These are phyloP conservation scores for Parietichytrium sp. DNA, from an alignment of 108 stramenopile genomes.

Conservation along the genomic window DNA sequence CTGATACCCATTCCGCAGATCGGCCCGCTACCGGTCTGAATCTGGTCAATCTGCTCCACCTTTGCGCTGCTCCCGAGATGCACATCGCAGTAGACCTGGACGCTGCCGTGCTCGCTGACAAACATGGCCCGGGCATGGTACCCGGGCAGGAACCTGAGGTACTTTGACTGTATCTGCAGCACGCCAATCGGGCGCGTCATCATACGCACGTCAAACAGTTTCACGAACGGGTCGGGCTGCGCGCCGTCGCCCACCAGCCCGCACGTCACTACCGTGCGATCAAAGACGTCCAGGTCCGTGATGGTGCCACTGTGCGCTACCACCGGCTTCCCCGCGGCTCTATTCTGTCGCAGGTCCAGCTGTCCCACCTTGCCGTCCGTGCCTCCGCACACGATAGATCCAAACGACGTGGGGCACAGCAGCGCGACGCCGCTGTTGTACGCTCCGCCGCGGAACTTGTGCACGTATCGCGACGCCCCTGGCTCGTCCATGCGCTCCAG, in stretches of 20 bases:
- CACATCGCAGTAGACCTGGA: not conserved
- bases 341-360: not conserved
- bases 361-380: not conserved
- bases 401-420: not conserved
- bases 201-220: constrained; percentile 32
- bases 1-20: not conserved
- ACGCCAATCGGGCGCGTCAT: not conserved
- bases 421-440: constrained; percentile 11
- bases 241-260: not conserved
- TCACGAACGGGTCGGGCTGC: constrained; percentile 15
- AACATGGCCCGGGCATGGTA: constrained; percentile 34
- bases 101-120: not conserved
- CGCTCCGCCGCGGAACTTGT: constrained; percentile 13
- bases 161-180: not conserved
- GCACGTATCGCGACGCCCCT: constrained; percentile 16
- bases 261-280: not conserved
- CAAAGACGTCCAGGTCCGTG: constrained; percentile 28
- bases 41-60: constrained; percentile 24
- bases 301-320: constrained; percentile 27
- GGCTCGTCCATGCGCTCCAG: constrained; percentile 13
- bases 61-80: not conserved
- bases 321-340: not conserved
- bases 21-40: not conserved
- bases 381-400: constrained; percentile 12
- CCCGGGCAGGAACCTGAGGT: not conserved